Evolutionary conservation across 257 asterid species (phyloP).

Genomic region (Hygrophila difformis): DNA sequence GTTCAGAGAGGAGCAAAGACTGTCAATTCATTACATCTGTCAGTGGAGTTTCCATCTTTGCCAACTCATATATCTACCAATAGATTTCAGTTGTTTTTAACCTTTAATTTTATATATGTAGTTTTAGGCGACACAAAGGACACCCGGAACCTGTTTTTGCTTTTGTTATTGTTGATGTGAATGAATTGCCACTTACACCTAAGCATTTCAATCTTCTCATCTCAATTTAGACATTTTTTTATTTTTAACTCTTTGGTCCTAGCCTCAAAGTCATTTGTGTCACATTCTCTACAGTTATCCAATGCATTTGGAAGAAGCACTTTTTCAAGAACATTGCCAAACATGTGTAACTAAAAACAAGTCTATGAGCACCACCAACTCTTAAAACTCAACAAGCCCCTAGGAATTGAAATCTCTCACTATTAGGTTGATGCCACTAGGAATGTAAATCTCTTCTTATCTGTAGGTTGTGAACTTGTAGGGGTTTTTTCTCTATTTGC

Average conservation of each 20-base stretch:
- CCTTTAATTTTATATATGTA: not conserved
- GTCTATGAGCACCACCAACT: conserved; percentile 8
- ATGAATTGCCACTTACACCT: not conserved
- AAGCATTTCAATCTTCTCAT: not conserved
- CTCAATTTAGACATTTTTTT: not conserved
- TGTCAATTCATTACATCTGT: conserved; percentile 83
- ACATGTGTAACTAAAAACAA: not conserved
- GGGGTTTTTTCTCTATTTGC: not conserved
- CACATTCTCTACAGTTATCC: not conserved
- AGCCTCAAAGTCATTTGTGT: conserved; percentile 1
- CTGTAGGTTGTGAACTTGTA: conserved; percentile 5
- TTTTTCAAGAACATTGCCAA: not conserved
- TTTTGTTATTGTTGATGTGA: not conserved
- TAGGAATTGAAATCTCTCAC: no score
- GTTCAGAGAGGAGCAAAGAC: conserved; percentile 94
- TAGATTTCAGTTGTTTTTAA: not conserved
- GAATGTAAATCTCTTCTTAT: not conserved
- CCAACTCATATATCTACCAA: conserved; percentile 7
- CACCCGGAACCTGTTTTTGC: not conserved
- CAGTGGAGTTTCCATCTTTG: conserved; percentile 28
- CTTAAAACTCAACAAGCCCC: no score
- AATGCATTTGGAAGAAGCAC: not conserved
- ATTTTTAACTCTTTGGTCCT: not conserved
- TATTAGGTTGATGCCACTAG: no score
- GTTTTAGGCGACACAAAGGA: not conserved